Conservation (phyloP, 192 early-diverging fungal genomes). For the Oehlia diaphana region DNA sequence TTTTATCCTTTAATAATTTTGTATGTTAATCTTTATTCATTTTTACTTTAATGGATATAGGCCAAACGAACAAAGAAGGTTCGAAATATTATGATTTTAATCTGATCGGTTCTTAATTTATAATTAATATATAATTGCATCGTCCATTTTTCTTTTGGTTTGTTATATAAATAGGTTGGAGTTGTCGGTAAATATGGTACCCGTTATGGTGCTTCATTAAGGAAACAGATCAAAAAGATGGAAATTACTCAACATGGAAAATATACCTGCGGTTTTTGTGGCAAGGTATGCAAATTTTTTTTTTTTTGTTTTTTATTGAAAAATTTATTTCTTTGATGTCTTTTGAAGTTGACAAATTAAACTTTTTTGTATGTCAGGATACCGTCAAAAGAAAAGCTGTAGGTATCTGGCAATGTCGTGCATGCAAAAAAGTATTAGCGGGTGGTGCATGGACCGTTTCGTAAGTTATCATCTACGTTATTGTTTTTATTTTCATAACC, state of each 20-base stretch:
- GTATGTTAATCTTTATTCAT: background rate
- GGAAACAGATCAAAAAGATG: slow-evolving; percentile 77
- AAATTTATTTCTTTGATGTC: background rate
- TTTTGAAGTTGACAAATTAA: background rate
- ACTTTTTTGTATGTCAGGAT: slow-evolving; percentile 57
- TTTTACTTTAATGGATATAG: background rate
- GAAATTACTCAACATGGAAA: slow-evolving; percentile 99
- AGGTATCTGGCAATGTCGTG: slow-evolving; percentile 99
- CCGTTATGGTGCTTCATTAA: slow-evolving; percentile 99
- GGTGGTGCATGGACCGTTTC: slow-evolving; percentile 97
- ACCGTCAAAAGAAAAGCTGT: slow-evolving; percentile 91
- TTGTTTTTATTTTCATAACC: too few species aligned
- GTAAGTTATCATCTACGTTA: slow-evolving; percentile 40
- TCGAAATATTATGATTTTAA: background rate
- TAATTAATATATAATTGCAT: background rate
- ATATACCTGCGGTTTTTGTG: slow-evolving; percentile 99
- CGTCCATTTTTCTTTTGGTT: background rate
- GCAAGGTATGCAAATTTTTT: slow-evolving; percentile 63
- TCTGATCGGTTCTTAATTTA: background rate
- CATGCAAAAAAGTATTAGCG: slow-evolving; percentile 92
- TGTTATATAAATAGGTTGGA: slow-evolving; percentile 70
- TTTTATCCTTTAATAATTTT: background rate
- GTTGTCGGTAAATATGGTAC: slow-evolving; percentile 99
- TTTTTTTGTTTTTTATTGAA: too few species aligned
- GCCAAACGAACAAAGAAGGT: slow-evolving; percentile 32